Conservation (phyloP, 2,329 filamentous ascomycete genomes). For the Clarireedia monteithiana region DNA sequence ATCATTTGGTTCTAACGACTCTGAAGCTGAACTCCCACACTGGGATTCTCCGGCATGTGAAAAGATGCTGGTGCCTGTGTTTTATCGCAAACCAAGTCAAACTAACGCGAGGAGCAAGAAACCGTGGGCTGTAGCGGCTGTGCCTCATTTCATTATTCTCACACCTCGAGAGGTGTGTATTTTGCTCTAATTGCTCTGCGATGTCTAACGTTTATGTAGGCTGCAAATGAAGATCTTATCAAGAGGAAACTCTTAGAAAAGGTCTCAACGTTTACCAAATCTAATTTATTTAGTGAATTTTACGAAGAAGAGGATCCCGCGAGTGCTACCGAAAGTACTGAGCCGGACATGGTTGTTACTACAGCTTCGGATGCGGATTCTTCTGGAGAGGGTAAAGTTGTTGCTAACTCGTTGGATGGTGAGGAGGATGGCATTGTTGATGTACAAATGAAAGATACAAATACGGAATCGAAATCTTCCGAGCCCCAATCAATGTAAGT, state of each 20-base stretch:
- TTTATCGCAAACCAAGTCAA: slow-evolving; percentile 46
- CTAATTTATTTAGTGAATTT: slow-evolving; percentile 45
- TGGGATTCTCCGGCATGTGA: slow-evolving; percentile 58
- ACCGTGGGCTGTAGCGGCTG: slow-evolving; percentile 27
- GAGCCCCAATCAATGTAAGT: slow-evolving; percentile 4
- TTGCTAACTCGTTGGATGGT: slow-evolving; percentile 72
- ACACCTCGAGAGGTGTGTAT: slow-evolving; percentile 59
- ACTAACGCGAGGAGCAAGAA: slow-evolving; percentile 16
- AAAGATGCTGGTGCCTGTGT: slow-evolving; percentile 60
- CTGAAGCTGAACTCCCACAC: slow-evolving; percentile 38
- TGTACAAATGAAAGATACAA: slow-evolving; percentile 69
- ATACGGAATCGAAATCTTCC: slow-evolving; percentile 17
- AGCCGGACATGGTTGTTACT: slow-evolving; percentile 63
- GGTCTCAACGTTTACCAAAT: slow-evolving; percentile 68
- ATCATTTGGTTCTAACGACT: slow-evolving; percentile 35
- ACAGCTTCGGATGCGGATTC: slow-evolving; percentile 57
- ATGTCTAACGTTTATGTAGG: slow-evolving; percentile 27
- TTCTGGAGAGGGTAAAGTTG: slow-evolving; percentile 61
- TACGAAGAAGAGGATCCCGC: slow-evolving; percentile 29
- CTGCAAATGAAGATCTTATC: slow-evolving; percentile 58
- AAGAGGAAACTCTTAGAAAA: slow-evolving; percentile 72
- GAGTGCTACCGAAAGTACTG: slow-evolving; percentile 38
- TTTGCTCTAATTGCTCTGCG: background rate
- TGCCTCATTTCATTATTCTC: slow-evolving; percentile 66
- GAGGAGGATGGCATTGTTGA: slow-evolving; percentile 82